These are phyloP conservation scores for Rubia peregrina DNA, from an alignment of 305 asterid species.

Conservation along the genomic window DNA sequence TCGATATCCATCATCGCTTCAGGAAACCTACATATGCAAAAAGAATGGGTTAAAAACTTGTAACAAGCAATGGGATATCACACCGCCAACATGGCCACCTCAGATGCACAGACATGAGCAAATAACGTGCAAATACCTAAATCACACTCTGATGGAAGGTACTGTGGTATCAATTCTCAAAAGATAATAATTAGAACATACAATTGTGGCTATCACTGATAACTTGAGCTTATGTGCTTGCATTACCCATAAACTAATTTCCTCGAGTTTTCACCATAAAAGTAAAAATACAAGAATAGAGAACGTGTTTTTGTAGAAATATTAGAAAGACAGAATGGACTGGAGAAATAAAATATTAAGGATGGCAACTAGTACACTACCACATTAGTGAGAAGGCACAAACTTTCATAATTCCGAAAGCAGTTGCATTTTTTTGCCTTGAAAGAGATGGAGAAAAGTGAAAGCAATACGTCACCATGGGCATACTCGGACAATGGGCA, in stretches of 20 bases:
- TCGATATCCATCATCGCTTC: not conserved
- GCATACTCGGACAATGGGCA: conserved; percentile 25
- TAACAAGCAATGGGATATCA: not conserved
- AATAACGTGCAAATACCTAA: not conserved
- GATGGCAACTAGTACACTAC: too few species aligned
- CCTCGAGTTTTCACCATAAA: not conserved
- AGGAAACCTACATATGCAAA: conserved; percentile 10
- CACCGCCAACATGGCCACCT: not conserved
- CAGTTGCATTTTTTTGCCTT: not conserved
- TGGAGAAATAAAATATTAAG: too few species aligned
- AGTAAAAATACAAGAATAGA: too few species aligned
- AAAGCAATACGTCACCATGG: conserved; percentile 4
- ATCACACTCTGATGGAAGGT: not conserved
- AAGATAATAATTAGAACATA: not conserved
- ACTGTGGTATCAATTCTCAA: not conserved
- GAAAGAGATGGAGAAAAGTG: conserved; percentile 2
- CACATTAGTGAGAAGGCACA: not conserved
- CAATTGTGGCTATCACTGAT: not conserved
- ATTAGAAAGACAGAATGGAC: not conserved
- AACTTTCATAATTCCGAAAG: not conserved
- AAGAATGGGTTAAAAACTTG: not conserved
- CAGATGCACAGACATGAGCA: not conserved
- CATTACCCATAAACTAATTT: not conserved
- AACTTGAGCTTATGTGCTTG: not conserved
- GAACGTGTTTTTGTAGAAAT: not conserved